Conservation (phyloP, 768 basidiomycete genomes). For the Trametes cinnabarina region DNA sequence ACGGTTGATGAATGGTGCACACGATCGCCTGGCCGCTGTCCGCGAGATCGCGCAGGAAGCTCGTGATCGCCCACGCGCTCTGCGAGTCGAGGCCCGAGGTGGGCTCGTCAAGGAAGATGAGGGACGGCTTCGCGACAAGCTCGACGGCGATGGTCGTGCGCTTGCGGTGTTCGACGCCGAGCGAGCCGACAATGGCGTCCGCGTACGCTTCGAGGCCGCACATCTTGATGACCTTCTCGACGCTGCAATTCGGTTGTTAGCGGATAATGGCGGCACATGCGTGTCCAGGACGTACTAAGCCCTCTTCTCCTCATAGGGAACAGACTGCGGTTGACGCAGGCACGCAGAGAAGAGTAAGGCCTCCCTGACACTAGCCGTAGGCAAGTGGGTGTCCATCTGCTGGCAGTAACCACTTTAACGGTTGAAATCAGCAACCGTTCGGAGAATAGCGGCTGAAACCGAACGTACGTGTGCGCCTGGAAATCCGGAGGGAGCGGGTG, state of each 20-base stretch:
- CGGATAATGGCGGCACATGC: neutral
- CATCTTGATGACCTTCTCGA: conserved; percentile 58
- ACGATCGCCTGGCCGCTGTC: conserved; percentile 83
- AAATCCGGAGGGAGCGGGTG: conserved; percentile 46
- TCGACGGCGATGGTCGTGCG: conserved; percentile 86
- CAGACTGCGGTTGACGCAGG: conserved; percentile 68
- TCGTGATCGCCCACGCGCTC: conserved; percentile 79
- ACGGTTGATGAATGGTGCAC: conserved; percentile 81
- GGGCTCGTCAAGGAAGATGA: conserved; percentile 88
- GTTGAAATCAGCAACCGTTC: neutral
- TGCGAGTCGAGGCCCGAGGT: conserved; percentile 85
- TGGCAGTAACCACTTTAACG: conserved; percentile 72
- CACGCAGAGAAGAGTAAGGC: conserved; percentile 78
- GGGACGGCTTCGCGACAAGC: conserved; percentile 78
- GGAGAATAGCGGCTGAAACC: neutral
- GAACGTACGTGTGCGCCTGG: conserved; percentile 48
- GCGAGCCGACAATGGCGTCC: conserved; percentile 66
- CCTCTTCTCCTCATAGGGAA: conserved; percentile 69
- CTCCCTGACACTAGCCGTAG: conserved; percentile 75
- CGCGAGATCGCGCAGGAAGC: conserved; percentile 73
- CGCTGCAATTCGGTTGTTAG: conserved; percentile 30
- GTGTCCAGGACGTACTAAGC: conserved; percentile 55
- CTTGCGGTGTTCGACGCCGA: conserved; percentile 73
- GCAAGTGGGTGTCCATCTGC: conserved; percentile 80
- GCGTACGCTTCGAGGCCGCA: conserved; percentile 61